Conservation (phyloP, 2,329 filamentous ascomycete species). For the Dothidotthia symphoricarpi region DNA sequence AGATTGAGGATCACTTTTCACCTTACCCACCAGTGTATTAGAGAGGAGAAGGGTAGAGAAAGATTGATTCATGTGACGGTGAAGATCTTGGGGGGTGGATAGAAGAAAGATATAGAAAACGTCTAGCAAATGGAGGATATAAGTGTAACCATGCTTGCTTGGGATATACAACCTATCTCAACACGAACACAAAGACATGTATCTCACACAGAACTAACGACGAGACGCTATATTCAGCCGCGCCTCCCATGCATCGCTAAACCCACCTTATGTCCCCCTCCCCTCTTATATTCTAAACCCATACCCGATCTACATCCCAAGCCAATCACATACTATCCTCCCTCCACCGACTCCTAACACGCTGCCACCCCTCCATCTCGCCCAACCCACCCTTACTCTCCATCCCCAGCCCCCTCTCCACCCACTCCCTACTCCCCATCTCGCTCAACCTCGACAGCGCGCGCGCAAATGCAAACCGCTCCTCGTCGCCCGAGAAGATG, state of each 20-base stretch:
- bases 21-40: too few relatives aligned
- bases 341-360: conserved; percentile 65
- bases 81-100: too few relatives aligned
- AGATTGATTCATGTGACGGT: too few relatives aligned
- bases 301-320: background rate
- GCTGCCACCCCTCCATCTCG: conserved; percentile 65
- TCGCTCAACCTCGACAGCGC: conserved; percentile 81
- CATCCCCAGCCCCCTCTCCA: conserved; percentile 71
- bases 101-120: too few relatives aligned
- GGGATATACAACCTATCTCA: too few relatives aligned
- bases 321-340: conserved; percentile 44
- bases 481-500: conserved; percentile 92
- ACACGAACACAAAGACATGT: too few relatives aligned
- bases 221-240: too few relatives aligned
- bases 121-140: too few relatives aligned
- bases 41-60: too few relatives aligned
- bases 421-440: conserved; percentile 95
- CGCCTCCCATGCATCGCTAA: conserved; percentile 6
- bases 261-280: background rate
- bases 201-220: too few relatives aligned
- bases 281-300: background rate
- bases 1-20: too few relatives aligned
- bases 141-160: too few relatives aligned
- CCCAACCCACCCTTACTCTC: conserved; percentile 63
- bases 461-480: conserved; percentile 91